Base-by-base conservation (phyloP, 2,329 filamentous ascomycete genomes). In the Epichloe sp. region DNA sequence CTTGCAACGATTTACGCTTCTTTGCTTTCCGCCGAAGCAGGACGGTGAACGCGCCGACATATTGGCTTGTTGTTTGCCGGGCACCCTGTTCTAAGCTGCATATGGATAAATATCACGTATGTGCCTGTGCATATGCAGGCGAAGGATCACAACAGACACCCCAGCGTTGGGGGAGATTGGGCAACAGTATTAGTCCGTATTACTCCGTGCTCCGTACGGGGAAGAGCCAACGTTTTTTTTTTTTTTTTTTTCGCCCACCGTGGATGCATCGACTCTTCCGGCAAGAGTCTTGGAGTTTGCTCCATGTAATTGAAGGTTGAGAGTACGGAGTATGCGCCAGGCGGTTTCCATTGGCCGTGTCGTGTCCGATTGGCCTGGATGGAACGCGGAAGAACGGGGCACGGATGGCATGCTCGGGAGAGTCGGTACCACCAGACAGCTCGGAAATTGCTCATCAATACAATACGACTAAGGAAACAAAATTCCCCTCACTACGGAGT, bases 1-100 rank as follows among this genome's bases (percentile, higher is more conserved):
- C 41, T 49, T 44, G 34, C 48, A 49, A 38, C 40, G 34, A 44
- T 49, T 45, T n/a, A 50, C 45, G 48, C 48, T 31, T 31, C 35
- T 35, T 19, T 19, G 44, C 34, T 35, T 37, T 47, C 36, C 21
- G 36, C 14, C 26, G 23, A 23, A 17, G 21, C 38, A 10, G 36
- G n/a, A n/a, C 41, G 46, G 46, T 26, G 23, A 34, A 23, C 15
- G 46, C 37, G 19, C 34, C 15, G 21, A 35, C 23, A 41, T 31
- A 3, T 1, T 2, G 31, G 44, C 6, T 17, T 7, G 35, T 40
- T 40, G 21, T 7, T 44, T 37, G 35, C 19, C 14, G 26, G 19
- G 8, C 26, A 31, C 8, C 21, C 36, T 31, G 17, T 47, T 40
- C 19, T 31, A 15, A 40, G 35, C 45, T 47, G 35, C 36, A 40